A percentile compares a stretch with the other conserved stretches of the same genome.
Conservation (phyloP, 257 asterid genomes). For the Salvia splendens region DNA sequence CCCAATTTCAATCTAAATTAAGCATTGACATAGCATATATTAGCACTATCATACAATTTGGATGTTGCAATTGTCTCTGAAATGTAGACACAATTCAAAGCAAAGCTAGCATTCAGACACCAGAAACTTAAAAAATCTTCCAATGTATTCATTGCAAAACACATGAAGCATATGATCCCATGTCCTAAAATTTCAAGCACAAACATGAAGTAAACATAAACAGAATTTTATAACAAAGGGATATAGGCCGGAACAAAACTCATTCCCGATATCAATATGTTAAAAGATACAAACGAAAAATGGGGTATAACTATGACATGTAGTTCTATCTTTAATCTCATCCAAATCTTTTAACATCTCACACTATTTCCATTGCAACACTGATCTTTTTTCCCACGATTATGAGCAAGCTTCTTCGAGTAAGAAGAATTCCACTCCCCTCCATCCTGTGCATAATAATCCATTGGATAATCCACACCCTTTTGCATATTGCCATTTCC, state of each 20-base stretch:
- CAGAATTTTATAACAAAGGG: constrained; percentile 8
- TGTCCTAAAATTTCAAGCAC: too few relatives aligned
- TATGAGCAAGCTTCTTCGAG: constrained; percentile 61
- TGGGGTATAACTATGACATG: constrained; percentile 28
- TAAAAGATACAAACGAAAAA: constrained; percentile 17
- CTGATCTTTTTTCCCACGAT: constrained; percentile 36
- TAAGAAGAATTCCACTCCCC: constrained; percentile 94
- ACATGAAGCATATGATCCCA: too few relatives aligned
- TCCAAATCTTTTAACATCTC: constrained; percentile 21
- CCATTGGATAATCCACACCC: constrained; percentile 86
- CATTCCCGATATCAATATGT: constrained; percentile 3
- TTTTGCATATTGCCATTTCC: constrained; percentile 38
- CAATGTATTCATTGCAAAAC: neutral
- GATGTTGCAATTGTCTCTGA: neutral
- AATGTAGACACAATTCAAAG: neutral
- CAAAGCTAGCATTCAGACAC: neutral
- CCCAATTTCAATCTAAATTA: neutral
- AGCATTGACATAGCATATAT: neutral
- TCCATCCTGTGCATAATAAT: constrained; percentile 94
- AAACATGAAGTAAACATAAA: neutral
- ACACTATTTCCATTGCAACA: constrained; percentile 40
- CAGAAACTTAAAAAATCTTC: neutral
- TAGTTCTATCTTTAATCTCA: constrained; percentile 10
- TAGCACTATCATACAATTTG: neutral
- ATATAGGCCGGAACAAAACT: constrained; percentile 11